Percentiles rank a stretch among this genome's conserved stretches.
These are phyloP conservation scores for Kodamaea leandrae DNA, from an alignment of 805 yeast genomes.

Conservation along the genomic window DNA sequence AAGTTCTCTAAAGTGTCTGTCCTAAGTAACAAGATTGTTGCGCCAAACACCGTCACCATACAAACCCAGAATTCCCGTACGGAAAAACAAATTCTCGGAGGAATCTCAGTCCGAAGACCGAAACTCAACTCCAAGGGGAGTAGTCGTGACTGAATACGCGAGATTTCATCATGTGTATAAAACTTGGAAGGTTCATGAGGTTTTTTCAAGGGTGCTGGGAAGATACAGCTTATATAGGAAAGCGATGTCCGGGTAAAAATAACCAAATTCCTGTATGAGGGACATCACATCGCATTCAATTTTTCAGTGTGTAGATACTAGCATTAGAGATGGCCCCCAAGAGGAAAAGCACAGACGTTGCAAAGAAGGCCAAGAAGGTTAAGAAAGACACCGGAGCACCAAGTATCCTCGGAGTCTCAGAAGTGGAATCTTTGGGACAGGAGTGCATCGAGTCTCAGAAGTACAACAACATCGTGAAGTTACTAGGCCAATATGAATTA, in stretches of 20 bases:
- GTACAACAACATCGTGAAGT: conserved; percentile 52
- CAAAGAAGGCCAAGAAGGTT: conserved; percentile 11
- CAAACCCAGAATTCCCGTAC: conserved; percentile 39
- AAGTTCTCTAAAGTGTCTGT: conserved; percentile 45
- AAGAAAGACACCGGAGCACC: conserved; percentile 2
- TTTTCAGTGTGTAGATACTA: conserved; percentile 6
- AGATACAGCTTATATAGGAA: conserved; percentile 17
- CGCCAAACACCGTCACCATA: conserved; percentile 50
- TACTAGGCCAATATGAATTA: conserved; percentile 40
- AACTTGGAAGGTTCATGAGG: conserved; percentile 65
- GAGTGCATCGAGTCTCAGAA: conserved; percentile 44
- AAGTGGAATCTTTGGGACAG: conserved; percentile 22
- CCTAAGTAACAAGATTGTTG: conserved; percentile 46
- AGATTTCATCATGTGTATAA: conserved; percentile 60
- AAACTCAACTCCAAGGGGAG: conserved; percentile 45
- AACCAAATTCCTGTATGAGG: neutral
- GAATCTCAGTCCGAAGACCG: conserved; percentile 26
- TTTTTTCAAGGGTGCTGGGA: conserved; percentile 17
- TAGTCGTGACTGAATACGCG: conserved; percentile 47
- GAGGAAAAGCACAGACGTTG: conserved; percentile 6
- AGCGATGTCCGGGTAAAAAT: conserved; percentile 21
- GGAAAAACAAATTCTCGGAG: conserved; percentile 29
- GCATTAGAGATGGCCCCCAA: conserved; percentile 9
- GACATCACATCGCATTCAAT: neutral
- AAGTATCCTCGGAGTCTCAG: conserved; percentile 10